Base-by-base conservation (phyloP, 2,329 filamentous ascomycete genomes). In the Xylariaceae sp. region DNA sequence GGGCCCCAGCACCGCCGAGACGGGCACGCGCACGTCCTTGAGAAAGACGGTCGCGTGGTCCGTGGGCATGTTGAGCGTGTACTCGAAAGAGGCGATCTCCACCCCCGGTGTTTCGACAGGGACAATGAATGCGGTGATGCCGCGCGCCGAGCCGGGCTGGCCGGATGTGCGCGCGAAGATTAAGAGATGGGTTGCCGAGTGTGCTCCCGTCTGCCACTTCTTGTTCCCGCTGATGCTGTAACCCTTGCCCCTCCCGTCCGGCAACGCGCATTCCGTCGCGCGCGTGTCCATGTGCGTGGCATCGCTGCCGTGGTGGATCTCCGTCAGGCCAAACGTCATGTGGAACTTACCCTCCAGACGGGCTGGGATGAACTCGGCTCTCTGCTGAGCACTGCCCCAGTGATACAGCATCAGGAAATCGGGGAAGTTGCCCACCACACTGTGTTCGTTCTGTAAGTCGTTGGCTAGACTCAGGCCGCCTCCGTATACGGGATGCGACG, bases 51-150 rank as follows among this genome's bases (percentile, higher is more conserved):
- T 81, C 3, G 77, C 77, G 52, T 81, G 77, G 54, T 82, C 77
- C 5, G 77, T 81, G 0, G 76, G 76, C 76, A 81, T 82, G 50
- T 81, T 81, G 36, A 81, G 68, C 2, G 76, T 81, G 74, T 76
- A 81, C 57, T 81, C 71, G 48, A 77, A 81, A 26, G 71, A 76
- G 31, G 71, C 66, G 6, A 78, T 67, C 15, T 66, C 63, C 12
- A 81, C 49, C 0, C 77, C 77, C 1, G 66, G 64, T 0, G 74
- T 69, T 2, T 70, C 59, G 21, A 62, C 58, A 2, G 76, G 76
- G 1, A 80, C 70, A 18, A 81, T 64, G 50, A 81, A 81, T 36
- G 76, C 78, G 2, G 74, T 77, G 29, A 81, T 79, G 0, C 78
- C 78, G 38, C 62, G 65, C 0, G 71, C 63, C 4, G 70, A 66